phyloP scores from a whole-genome alignment of 2,329 filamentous ascomycete species.

The Uncinocarpus reesii region DNA sequence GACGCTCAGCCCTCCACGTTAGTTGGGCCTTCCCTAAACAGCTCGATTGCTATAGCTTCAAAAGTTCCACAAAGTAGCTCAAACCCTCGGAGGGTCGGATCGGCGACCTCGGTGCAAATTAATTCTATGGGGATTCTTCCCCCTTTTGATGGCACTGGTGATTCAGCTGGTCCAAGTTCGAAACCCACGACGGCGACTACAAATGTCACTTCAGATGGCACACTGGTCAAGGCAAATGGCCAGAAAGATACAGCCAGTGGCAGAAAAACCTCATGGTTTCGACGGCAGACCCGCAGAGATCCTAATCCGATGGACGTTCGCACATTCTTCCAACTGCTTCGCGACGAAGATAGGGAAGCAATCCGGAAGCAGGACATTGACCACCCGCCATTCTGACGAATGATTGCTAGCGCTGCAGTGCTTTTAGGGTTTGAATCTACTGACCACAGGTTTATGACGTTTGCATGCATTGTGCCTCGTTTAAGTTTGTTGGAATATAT shows the following conservation, averaged over 20 bases:
- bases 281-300: slow-evolving; percentile 12
- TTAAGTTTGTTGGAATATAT: slow-evolving; percentile 6
- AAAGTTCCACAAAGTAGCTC: not conserved
- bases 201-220: not conserved
- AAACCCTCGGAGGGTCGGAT: not conserved
- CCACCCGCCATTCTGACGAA: slow-evolving; percentile 4
- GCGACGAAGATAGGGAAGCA: slow-evolving; percentile 20
- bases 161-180: slow-evolving; percentile 6
- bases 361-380: slow-evolving; percentile 18
- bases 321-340: slow-evolving; percentile 21
- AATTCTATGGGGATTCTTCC: slow-evolving; percentile 20
- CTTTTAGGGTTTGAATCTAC: not conserved
- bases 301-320: slow-evolving; percentile 20
- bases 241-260: not conserved
- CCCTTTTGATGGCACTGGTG: slow-evolving; percentile 24
- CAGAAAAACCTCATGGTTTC: slow-evolving; percentile 13
- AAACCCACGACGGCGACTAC: slow-evolving; percentile 10
- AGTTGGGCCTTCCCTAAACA: not conserved
- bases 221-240: not conserved
- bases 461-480: not conserved
- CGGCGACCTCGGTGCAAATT: not conserved
- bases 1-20: not conserved
- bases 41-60: not conserved
- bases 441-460: not conserved
- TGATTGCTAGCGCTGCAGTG: not conserved